A percentile compares a stretch with the other conserved stretches of the same genome.
Evolutionary conservation across 768 basidiomycete species (phyloP).

Genomic region (Dacryopinax spathularia): DNA sequence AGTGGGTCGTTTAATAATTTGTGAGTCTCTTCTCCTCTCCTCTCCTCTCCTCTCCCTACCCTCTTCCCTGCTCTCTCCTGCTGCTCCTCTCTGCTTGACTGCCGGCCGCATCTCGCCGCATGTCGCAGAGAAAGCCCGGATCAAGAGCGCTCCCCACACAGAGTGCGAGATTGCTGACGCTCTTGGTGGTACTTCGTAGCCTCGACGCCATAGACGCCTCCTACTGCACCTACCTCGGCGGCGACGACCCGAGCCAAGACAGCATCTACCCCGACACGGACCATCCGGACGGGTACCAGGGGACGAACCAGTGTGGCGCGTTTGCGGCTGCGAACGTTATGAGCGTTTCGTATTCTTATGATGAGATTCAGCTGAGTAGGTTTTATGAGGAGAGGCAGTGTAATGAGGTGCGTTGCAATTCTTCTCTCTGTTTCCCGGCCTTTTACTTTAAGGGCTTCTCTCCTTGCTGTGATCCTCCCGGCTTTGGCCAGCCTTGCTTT

Average conservation of each 20-base stretch:
- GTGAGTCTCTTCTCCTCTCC: not conserved
- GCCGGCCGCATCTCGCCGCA: not conserved
- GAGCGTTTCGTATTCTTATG: not conserved
- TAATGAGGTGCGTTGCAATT: not conserved
- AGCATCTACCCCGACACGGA: conserved; percentile 17
- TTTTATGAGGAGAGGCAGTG: not conserved
- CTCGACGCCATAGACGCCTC: conserved; percentile 26
- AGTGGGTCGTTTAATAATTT: conserved; percentile 14
- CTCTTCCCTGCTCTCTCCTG: not conserved
- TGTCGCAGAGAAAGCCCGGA: no score
- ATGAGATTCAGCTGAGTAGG: not conserved
- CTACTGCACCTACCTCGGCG: conserved; percentile 28
- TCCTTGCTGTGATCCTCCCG: no score
- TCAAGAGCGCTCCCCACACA: no score
- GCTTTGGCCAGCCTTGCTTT: no score
- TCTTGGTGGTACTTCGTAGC: no score
- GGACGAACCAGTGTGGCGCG: conserved; percentile 1
- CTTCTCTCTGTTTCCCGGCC: no score
- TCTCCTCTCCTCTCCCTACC: no score
- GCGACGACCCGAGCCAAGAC: conserved; percentile 23
- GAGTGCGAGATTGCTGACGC: no score
- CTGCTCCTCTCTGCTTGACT: not conserved
- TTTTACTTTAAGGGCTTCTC: no score
- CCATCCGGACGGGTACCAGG: not conserved
- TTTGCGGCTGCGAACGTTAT: not conserved